These are phyloP conservation scores for Arabidopsis hybrid DNA, from an alignment of 441 rosid species.

Conservation along the genomic window DNA sequence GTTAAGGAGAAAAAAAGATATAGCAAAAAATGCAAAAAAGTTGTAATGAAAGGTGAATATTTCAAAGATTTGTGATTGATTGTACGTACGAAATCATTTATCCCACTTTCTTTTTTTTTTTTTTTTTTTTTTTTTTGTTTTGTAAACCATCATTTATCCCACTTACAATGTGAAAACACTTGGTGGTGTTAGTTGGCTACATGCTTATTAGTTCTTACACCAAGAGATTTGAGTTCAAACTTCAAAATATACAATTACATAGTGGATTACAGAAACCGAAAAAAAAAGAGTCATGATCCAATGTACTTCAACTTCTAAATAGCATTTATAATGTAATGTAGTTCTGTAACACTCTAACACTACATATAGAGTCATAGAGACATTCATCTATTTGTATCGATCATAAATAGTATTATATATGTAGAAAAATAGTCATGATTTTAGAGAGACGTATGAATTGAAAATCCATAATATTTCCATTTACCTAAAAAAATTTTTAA, in stretches of 20 bases:
- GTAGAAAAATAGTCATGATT: background rate
- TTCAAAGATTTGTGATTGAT: background rate
- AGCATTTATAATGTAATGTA: background rate
- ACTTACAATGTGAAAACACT: background rate
- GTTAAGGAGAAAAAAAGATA: background rate
- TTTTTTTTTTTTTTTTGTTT: too few species aligned
- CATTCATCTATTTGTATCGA: background rate
- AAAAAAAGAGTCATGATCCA: background rate
- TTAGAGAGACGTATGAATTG: background rate
- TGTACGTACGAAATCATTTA: background rate
- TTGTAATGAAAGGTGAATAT: background rate
- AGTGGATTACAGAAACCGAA: constrained; percentile 22
- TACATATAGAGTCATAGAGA: background rate
- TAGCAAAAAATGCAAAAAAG: background rate
- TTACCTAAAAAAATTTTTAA: background rate
- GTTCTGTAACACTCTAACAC: background rate
- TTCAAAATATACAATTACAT: constrained; percentile 22
- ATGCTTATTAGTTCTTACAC: constrained; percentile 7
- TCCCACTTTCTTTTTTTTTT: too few species aligned
- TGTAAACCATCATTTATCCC: background rate
- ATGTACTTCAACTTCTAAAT: background rate
- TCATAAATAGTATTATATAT: background rate
- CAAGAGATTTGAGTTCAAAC: constrained; percentile 9
- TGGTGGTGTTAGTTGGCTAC: constrained; percentile 1
- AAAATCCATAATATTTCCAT: constrained; percentile 3